Evolutionary conservation across 305 asterid species (phyloP).

Genomic region (Ilex paraguariensis): DNA sequence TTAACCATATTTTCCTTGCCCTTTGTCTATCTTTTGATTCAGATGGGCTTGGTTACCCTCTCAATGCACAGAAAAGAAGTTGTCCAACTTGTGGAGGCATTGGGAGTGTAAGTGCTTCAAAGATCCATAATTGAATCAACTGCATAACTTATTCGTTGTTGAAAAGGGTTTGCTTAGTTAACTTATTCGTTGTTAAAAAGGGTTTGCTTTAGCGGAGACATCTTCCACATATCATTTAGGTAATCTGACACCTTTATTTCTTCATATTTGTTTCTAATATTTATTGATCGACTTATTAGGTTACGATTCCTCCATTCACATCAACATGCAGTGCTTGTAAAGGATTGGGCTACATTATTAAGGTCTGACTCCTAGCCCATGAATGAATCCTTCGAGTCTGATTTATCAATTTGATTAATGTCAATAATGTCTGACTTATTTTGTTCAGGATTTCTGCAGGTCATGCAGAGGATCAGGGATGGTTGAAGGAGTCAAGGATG

Average conservation of each 20-base stretch:
- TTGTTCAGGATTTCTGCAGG: conserved; percentile 55
- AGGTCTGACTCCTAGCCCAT: conserved; percentile 39
- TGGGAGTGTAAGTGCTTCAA: conserved; percentile 59
- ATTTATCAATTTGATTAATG: not conserved
- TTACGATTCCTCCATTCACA: conserved; percentile 73
- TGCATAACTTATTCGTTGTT: not conserved
- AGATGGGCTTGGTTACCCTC: conserved; percentile 83
- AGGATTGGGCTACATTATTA: conserved; percentile 71
- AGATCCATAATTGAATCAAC: not conserved
- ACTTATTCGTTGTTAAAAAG: too few relatives aligned
- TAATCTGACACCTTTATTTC: not conserved
- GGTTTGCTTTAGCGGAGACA: too few relatives aligned
- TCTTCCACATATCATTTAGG: too few relatives aligned
- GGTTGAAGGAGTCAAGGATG: conserved; percentile 64
- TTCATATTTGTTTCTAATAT: conserved; percentile 2
- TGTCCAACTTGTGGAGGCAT: conserved; percentile 75
- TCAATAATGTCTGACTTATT: not conserved
- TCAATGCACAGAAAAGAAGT: conserved; percentile 49
- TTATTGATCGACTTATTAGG: conserved; percentile 33
- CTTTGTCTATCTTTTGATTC: conserved; percentile 24
- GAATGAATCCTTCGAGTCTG: conserved; percentile 2
- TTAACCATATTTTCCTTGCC: conserved; percentile 5
- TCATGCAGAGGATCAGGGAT: conserved; percentile 76
- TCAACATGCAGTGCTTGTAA: conserved; percentile 69
- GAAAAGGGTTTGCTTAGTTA: not conserved